Evolutionary conservation across 1,139 yeast species (phyloP).

Genomic region (Tardiomyces digboiensis): DNA sequence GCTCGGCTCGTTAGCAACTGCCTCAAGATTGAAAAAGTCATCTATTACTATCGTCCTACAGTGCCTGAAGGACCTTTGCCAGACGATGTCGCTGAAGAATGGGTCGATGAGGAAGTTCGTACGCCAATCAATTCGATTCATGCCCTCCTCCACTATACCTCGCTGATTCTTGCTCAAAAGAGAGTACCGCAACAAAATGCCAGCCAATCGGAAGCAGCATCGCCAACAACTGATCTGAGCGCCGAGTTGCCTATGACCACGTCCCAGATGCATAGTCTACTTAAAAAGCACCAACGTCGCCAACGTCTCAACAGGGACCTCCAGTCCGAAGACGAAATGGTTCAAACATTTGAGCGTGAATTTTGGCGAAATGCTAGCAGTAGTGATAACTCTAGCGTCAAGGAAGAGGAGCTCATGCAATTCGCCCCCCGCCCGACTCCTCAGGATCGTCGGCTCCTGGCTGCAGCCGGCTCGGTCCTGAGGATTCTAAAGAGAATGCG

Average conservation of each 20-base stretch:
- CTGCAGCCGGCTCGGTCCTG: conserved; percentile 24
- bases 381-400: neutral
- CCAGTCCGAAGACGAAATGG: neutral
- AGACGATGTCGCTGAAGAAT: neutral
- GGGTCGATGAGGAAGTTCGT: neutral
- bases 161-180: conserved; percentile 25
- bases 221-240: neutral
- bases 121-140: conserved; percentile 18
- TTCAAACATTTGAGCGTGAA: neutral
- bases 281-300: neutral
- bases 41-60: conserved; percentile 28
- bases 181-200: conserved; percentile 9
- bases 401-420: neutral
- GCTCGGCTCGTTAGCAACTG: conserved; percentile 26
- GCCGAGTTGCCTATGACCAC: neutral
- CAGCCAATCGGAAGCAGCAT: neutral
- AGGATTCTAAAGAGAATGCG: conserved; percentile 16
- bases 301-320: neutral
- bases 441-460: conserved; percentile 10
- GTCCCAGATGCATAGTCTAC: neutral
- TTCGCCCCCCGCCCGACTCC: conserved; percentile 2
- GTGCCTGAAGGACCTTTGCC: conserved; percentile 4
- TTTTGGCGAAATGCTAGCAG: neutral
- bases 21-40: conserved; percentile 26
- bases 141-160: conserved; percentile 23